Evolutionary conservation across 345 rosid species (phyloP).

Genomic region (Combretum micranthum): DNA sequence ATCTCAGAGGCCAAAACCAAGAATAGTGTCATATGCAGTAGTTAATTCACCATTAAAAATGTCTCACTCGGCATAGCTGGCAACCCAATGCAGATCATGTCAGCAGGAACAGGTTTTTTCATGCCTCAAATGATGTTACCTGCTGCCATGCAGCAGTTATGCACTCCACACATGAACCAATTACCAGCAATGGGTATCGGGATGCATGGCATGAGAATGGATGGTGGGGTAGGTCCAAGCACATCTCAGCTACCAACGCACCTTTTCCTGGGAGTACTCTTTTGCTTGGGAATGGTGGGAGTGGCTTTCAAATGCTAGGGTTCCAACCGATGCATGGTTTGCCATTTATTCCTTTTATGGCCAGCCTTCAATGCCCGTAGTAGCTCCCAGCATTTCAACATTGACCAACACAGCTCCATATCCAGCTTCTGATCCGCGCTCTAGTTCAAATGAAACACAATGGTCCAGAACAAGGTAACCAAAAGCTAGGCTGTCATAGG

Average conservation of each 20-base stretch:
- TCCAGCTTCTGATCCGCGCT: conserved; percentile 12
- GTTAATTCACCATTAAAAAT: neutral
- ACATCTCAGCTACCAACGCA: conserved; percentile 20
- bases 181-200: conserved; percentile 19
- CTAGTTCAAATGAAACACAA: conserved; percentile 11
- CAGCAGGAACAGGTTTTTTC: conserved; percentile 32
- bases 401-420: conserved; percentile 10
- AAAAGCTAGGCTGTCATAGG: neutral
- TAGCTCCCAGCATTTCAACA: neutral
- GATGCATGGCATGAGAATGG: conserved; percentile 32
- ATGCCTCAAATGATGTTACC: conserved; percentile 38
- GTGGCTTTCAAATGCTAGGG: conserved; percentile 17
- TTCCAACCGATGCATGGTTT: conserved; percentile 16
- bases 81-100: conserved; percentile 42
- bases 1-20: neutral
- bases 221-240: conserved; percentile 20
- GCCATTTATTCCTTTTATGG: conserved; percentile 15
- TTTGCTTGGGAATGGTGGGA: conserved; percentile 13
- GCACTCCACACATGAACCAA: conserved; percentile 20
- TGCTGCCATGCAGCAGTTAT: conserved; percentile 25
- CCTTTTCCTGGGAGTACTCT: conserved; percentile 12
- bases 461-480: conserved; percentile 1
- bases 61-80: neutral
- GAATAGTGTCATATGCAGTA: no score
- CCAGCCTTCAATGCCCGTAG: conserved; percentile 12